A percentile compares a stretch with the other conserved stretches of the same genome.
Conservation (phyloP, 495 filamentous ascomycete genomes). For the Podospora pseudoanserina region DNA sequence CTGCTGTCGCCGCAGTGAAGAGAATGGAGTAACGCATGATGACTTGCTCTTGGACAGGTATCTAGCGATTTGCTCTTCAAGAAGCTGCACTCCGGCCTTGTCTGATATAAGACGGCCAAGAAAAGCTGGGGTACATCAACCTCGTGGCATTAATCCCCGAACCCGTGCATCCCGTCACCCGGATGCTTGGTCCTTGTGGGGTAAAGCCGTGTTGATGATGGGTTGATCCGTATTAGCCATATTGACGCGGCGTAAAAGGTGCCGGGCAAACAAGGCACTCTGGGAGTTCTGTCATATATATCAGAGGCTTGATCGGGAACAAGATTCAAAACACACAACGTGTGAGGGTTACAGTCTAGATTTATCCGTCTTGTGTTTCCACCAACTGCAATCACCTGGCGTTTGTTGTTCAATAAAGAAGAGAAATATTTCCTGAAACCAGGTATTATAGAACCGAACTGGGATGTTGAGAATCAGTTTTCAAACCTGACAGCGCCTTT, state of each 20-base stretch:
- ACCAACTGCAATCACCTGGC: neutral
- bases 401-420: neutral
- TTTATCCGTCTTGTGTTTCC: neutral
- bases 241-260: slow-evolving; percentile 3
- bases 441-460: neutral
- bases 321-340: neutral
- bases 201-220: neutral
- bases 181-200: slow-evolving; percentile 12
- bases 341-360: neutral
- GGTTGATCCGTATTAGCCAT: slow-evolving; percentile 13
- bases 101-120: neutral
- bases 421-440: neutral
- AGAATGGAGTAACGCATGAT: neutral
- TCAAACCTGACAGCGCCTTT: too few species aligned
- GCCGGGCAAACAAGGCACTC: slow-evolving; percentile 1
- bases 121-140: neutral
- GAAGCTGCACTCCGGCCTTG: neutral
- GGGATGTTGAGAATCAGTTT: neutral
- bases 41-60: neutral
- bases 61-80: too few species aligned
- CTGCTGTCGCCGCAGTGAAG: neutral
- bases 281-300: neutral
- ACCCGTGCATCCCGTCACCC: slow-evolving; percentile 13
- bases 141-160: slow-evolving; percentile 6
- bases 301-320: neutral